A percentile compares a stretch with the other conserved stretches of the same genome.
phyloP scores from a whole-genome alignment of 2,329 filamentous ascomycete species.

The Aspergillus japonicus region DNA sequence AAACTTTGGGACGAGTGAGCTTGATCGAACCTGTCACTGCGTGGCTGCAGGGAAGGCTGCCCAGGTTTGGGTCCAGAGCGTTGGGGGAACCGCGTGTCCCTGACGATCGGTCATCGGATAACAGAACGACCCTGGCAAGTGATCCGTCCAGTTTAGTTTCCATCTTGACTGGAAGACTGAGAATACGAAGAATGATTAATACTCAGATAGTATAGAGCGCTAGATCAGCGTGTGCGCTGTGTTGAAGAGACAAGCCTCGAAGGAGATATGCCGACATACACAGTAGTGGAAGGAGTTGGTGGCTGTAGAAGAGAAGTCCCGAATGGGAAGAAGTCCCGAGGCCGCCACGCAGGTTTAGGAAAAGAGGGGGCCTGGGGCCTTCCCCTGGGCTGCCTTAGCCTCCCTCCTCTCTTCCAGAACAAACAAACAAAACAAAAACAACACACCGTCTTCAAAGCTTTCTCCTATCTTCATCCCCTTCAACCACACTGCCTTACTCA shows the following conservation, averaged over 20 bases:
- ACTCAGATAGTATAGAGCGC: neutral
- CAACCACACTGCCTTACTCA: too few relatives aligned
- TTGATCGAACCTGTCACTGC: neutral
- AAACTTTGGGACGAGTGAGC: neutral
- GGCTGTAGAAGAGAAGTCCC: neutral
- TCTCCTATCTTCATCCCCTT: neutral
- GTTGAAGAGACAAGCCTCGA: too few relatives aligned
- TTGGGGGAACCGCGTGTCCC: slow-evolving; percentile 1
- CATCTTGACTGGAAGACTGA: too few relatives aligned
- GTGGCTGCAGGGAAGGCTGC: neutral
- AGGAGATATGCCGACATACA: too few relatives aligned
- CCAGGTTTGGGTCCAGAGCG: neutral
- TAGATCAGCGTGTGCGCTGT: too few relatives aligned
- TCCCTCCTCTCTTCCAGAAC: neutral
- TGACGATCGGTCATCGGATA: neutral
- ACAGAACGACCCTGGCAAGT: neutral
- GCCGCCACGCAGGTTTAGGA: neutral
- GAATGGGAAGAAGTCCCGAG: neutral
- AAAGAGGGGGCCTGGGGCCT: neutral
- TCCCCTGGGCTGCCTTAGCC: neutral
- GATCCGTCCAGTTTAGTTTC: neutral
- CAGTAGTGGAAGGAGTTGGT: too few relatives aligned
- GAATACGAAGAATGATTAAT: neutral
- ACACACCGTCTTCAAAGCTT: neutral
- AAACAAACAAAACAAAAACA: neutral